These are phyloP conservation scores for Senecio squalidus DNA, from an alignment of 140 eudicot genomes.

Conservation along the genomic window DNA sequence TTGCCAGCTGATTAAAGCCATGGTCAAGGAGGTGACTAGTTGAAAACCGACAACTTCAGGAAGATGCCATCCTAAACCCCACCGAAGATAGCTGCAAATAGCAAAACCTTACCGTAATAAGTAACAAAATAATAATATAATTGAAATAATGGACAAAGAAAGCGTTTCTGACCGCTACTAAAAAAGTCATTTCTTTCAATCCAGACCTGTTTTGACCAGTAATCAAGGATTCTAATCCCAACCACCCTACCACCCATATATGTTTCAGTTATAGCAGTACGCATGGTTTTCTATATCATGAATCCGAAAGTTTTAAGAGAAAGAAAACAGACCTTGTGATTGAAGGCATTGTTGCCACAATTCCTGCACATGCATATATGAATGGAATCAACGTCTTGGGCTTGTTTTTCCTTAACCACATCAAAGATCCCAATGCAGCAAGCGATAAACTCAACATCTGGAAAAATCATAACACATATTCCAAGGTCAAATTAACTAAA, in stretches of 20 bases:
- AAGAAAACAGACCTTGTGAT: conserved; percentile 61
- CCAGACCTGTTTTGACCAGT: background rate
- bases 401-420: conserved; percentile 96
- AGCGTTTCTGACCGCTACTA: background rate
- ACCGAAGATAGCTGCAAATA: conserved; percentile 71
- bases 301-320: background rate
- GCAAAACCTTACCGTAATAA: background rate
- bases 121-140: background rate
- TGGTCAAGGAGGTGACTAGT: conserved; percentile 70
- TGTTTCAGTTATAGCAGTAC: background rate
- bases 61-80: conserved; percentile 87
- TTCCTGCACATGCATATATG: conserved; percentile 77
- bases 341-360: conserved; percentile 97
- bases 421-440: conserved; percentile 91
- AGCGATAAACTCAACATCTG: conserved; percentile 89
- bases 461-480: conserved; percentile 3
- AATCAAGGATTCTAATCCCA: background rate
- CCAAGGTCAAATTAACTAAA: background rate
- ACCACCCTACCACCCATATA: background rate
- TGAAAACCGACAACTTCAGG: conserved; percentile 91
- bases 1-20: conserved; percentile 98
- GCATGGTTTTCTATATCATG: background rate
- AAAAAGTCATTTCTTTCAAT: background rate
- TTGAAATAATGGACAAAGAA: too few species aligned
- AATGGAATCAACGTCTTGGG: conserved; percentile 90